phyloP scores from a whole-genome alignment of 2,329 filamentous ascomycete genomes.

The Remersonia thermophila region DNA sequence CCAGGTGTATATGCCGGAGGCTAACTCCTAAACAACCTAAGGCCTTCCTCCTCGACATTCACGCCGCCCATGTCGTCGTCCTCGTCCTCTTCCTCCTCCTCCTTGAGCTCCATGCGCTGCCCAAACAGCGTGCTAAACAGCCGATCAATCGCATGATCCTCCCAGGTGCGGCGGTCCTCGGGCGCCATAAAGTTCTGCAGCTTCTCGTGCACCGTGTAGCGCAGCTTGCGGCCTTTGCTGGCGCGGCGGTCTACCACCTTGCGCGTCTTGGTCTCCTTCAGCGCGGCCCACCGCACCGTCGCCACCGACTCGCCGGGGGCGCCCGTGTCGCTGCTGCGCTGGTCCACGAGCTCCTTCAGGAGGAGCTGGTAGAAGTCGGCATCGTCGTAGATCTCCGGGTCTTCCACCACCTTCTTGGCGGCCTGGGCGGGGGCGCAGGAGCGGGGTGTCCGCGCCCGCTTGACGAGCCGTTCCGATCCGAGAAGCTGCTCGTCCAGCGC shows the following conservation, averaged over 20 bases:
- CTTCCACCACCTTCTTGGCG: conserved; percentile 42
- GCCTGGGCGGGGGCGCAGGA: conserved; percentile 65
- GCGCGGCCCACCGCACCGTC: conserved; percentile 52
- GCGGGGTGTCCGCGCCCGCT: conserved; percentile 56
- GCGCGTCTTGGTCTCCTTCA: conserved; percentile 66
- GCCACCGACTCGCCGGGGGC: conserved; percentile 33
- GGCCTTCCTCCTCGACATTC: conserved; percentile 39
- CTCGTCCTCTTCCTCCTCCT: conserved; percentile 34
- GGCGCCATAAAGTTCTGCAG: conserved; percentile 96
- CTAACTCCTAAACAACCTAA: conserved; percentile 39
- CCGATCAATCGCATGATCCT: conserved; percentile 62
- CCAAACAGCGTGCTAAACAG: conserved; percentile 68
- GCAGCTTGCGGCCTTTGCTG: conserved; percentile 86
- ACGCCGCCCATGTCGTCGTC: conserved; percentile 38
- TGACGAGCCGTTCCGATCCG: conserved; percentile 53
- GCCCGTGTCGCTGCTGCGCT: conserved; percentile 59
- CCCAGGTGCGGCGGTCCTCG: conserved; percentile 72
- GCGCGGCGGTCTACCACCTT: conserved; percentile 85
- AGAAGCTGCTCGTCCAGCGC: conserved; percentile 57
- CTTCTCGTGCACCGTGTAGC: conserved; percentile 93
- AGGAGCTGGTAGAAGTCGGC: conserved; percentile 89
- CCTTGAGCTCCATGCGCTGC: conserved; percentile 52
- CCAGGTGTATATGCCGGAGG: too few species aligned
- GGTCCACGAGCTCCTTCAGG: conserved; percentile 84
- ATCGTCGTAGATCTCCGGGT: conserved; percentile 70